Base-by-base conservation (phyloP, 2,329 filamentous ascomycete species). In the Metarhizium robertsii region DNA sequence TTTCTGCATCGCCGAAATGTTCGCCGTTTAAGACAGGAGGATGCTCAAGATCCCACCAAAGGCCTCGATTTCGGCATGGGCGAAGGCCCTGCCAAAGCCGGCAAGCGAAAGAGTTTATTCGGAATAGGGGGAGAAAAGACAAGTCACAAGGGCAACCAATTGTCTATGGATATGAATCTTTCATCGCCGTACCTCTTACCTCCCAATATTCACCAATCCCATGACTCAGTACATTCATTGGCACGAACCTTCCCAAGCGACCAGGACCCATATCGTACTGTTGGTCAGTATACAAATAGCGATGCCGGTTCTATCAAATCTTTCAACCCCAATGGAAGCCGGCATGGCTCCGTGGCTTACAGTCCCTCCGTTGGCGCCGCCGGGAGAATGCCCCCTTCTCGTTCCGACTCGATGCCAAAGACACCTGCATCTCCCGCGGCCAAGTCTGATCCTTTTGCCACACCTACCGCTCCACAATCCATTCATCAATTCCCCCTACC, bases 131-230 rank as follows among this genome's bases (percentile, higher is more conserved):
- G 75, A 30, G 79, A 89, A 65, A 84, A 84, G 67, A 69, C 73
- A 25, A 59, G 64, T 40, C 71, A 73, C 61, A 69, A 70, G 52
- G 71, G 74, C 50, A 74, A 76, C 42, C 83, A 86, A 62, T 70
- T 87, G 52, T 88, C 85, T 38, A 83, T 92, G 80, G 81, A 84
- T 62, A 82, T 92, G 79, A 84, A 87, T 65, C 77, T 92, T 50
- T 83, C 82, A 38, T 94, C 86, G 63, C 94, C 94, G 2, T 99
- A 97, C 68, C 80, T 99, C n/a, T 79, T 97, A n/a, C 92, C 94
- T 4, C 88, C 89, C 1, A 85, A 83, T 54, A 67, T 92, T 20
- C 84, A 94, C 46, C 79, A 82, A 65, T 96, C 92, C 1, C 83
- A 84, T 48, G 91, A 96, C 62, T 96, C 92, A 5, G 77, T 97